Evolutionary conservation across 139 green algal genomes (phyloP).

Genomic region (Parachlorella kessleri): DNA sequence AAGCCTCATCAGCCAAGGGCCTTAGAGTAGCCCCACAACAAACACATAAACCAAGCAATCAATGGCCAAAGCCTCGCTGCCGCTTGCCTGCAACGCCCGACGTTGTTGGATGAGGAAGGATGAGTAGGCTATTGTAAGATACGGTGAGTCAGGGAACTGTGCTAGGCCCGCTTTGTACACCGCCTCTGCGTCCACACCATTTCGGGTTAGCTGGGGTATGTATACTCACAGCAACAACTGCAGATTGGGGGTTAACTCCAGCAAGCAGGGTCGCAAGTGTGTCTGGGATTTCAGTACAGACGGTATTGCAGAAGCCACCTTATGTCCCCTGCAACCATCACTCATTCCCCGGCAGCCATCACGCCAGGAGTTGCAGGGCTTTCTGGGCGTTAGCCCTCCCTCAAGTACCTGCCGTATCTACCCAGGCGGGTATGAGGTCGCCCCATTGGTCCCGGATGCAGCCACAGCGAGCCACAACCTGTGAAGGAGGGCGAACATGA

Average conservation of each 20-base stretch:
- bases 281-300: too few species aligned
- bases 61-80: too few species aligned
- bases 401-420: slow-evolving; percentile 41
- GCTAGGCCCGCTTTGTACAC: slow-evolving; percentile 12
- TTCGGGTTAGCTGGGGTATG: too few species aligned
- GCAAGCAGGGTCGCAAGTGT: too few species aligned
- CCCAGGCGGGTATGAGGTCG: slow-evolving; percentile 16
- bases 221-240: background rate
- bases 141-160: slow-evolving; percentile 12
- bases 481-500: too few species aligned
- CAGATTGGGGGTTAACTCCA: too few species aligned
- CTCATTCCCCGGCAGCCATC: background rate
- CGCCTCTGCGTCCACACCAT: background rate
- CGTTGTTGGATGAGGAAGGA: slow-evolving; percentile 19
- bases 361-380: background rate
- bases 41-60: too few species aligned
- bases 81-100: too few species aligned
- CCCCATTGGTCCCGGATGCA: slow-evolving; percentile 32
- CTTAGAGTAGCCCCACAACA: too few species aligned
- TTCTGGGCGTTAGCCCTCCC: too few species aligned
- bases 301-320: too few species aligned
- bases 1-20: too few species aligned
- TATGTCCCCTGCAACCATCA: background rate
- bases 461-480: slow-evolving; percentile 35
- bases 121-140: slow-evolving; percentile 9